Evolutionary conservation across 768 basidiomycete genomes (phyloP), one percentile per base, ranked within the genome.

Genomic region (Trametes sanguinea): DNA sequence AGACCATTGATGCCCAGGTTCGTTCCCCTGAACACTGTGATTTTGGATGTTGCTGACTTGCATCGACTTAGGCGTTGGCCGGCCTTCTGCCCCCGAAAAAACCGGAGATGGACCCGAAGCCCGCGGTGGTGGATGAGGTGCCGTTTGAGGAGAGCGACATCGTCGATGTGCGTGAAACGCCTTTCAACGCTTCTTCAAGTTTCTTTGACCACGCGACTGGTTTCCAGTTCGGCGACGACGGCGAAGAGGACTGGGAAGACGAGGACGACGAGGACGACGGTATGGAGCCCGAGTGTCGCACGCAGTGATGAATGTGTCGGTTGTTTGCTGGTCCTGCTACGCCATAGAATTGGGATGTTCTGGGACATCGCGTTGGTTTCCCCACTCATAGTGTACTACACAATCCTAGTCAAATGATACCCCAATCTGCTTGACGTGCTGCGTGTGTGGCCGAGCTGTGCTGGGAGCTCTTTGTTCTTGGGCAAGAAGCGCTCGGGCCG

Each of bases 81-180:
- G 76, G 75, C 8, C 66, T 94, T 32, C 80, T 86, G 52, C 94
- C 94, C 39, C 86, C 91, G 0, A 93, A 91, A 74, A 89, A 90
- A 70, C 71, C 72, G 22, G 86, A 92, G 55, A 77, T 93, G 42
- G 85, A 88, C 6, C 92, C 92, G 14, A 78, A 76, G 65, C 90
- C 92, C 9, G 85, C 80, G 54, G 77, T 87, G 60, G 84, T 94
- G 50, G 88, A 90, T 64, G 82, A 89, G 65, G 88, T 79, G 32
- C 77, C 80, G 65, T 91, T 83, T 73, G 90, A 92, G 76, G 87
- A 88, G 75, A 85, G 83, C 74, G 87, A 87, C 75, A 83, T 91
- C 77, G 83, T 84, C 72, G 89, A 92, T 78, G 90, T 93, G 85
- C 86, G 91, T 89, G 81, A 79, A 77, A 82, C 83, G 79, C 85